Evolutionary conservation across 2,329 filamentous ascomycete genomes (phyloP).

Genomic region (Cephalotrichum gorgonifer): DNA sequence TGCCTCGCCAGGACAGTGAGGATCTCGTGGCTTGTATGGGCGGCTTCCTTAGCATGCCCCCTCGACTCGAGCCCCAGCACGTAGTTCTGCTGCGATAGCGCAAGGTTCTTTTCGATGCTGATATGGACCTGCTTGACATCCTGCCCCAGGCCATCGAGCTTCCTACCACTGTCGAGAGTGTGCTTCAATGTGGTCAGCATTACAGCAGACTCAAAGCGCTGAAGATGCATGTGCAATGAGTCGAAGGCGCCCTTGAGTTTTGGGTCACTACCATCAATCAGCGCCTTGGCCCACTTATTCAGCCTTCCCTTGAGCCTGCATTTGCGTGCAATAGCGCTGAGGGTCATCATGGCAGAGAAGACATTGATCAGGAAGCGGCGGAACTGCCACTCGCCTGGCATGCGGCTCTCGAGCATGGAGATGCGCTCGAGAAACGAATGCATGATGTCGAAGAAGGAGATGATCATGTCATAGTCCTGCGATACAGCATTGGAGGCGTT

Average conservation of each 20-base stretch:
- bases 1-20: neutral
- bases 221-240: slow-evolving; percentile 16
- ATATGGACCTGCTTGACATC: slow-evolving; percentile 6
- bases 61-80: slow-evolving; percentile 1
- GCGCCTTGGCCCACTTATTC: slow-evolving; percentile 13
- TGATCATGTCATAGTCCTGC: slow-evolving; percentile 25
- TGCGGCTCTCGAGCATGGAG: slow-evolving; percentile 19
- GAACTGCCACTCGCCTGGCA: slow-evolving; percentile 18
- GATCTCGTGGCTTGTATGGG: slow-evolving; percentile 2
- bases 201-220: slow-evolving; percentile 19
- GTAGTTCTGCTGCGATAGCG: slow-evolving; percentile 1
- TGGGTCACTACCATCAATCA: slow-evolving; percentile 18
- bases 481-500: slow-evolving; percentile 18
- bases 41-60: slow-evolving; percentile 1
- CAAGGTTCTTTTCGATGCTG: slow-evolving; percentile 3
- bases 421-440: slow-evolving; percentile 23
- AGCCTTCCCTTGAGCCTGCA: slow-evolving; percentile 22
- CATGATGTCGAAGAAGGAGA: slow-evolving; percentile 27
- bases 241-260: slow-evolving; percentile 19
- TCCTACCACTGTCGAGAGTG: slow-evolving; percentile 18
- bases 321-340: slow-evolving; percentile 22
- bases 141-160: slow-evolving; percentile 13
- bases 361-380: slow-evolving; percentile 24
- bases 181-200: slow-evolving; percentile 22
- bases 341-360: slow-evolving; percentile 20